Evolutionary conservation across 768 basidiomycete genomes (phyloP), one percentile per base, ranked within the genome.

Genomic region (Floccularia luteovirens): DNA sequence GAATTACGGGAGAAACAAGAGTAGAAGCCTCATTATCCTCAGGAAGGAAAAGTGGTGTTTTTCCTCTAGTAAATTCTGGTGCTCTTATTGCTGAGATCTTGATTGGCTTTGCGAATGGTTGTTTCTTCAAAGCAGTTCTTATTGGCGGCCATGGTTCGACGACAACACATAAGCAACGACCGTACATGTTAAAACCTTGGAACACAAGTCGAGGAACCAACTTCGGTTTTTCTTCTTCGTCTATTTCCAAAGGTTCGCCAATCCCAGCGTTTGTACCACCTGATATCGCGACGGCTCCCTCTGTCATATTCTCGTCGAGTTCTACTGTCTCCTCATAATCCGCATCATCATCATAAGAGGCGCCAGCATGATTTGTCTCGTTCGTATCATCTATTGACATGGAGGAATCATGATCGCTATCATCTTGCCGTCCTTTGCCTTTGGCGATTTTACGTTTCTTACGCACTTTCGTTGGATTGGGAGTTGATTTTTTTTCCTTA

Each of bases 91-190:
- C n/a, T n/a, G n/a, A n/a, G n/a, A n/a, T n/a, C n/a, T n/a, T n/a
- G n/a, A n/a, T n/a, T n/a, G n/a, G n/a, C n/a, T n/a, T n/a, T n/a
- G n/a, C n/a, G n/a, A n/a, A n/a, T n/a, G n/a, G n/a, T n/a, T n/a
- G n/a, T n/a, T n/a, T n/a, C n/a, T 39, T 56, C 3, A 69, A 48
- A 24, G 52, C 48, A 3, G 58, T 47, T 24, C 66, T 71, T 25
- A 77, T 53, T 11, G 74, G 61, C 3, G 84, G 81, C 70, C 78
- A 88, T 12, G 89, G 90, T 54, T 91, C 89, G 12, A 90, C 78
- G 17, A 91, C 81, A 24, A 91, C 70, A 52, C 84, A 88, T 13
- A 91, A 70, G 55, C 83, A 88, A 39, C 77, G 74, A 0, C 79
- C 81, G 42, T 75, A 72, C 35, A 89, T 78, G 38, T 61, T 69